Base-by-base conservation (phyloP, 345 rosid genomes). In the Nephelium lappaceum region DNA sequence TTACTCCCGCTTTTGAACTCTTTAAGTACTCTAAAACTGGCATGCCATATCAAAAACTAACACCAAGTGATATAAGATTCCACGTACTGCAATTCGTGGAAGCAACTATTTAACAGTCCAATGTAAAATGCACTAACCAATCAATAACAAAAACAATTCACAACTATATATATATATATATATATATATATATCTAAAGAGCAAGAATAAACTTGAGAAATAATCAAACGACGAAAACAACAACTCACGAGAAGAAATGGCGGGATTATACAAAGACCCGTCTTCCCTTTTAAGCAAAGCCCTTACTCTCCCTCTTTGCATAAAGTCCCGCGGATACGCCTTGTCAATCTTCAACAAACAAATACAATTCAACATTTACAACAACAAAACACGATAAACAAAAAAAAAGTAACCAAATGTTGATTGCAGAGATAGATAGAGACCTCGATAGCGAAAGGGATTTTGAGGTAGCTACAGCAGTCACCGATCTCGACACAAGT, bases 271-370 rank as follows among this genome's bases (percentile, higher is more conserved):
- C 6, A 90, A 86, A 77, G 91, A 88, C 57, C 98, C 99, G 77
- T 96, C 98, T 81, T 91, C 98, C 81, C 81, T 89, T 84, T 86
- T 96, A 82, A 96, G 86, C 69, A 83, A 79, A 5, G 93, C 96
- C 76, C 98, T 91, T 57, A 94, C 97, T 84, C 98, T 91, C 77
- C 98, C 98, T 80, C 87, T 73, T 91, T 96, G 99, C 97, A 94
- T 90, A 84, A 88, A 94, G 86, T 96, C 97, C 0, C 98, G 92
- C 4, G 98, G 98, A 72, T 94, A 96, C 27, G 95, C 97, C 87
- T 96, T 94, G 76, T 94, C 97, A 82, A 89, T 81, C 94, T 96
- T 79, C 81, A 68, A 71, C 0, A 68, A 12, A 47, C 19, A 77
- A 65, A 58, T 68, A 71, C 27, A 38, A 11, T 3, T 53, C 0